phyloP scores from a whole-genome alignment of 805 yeast species.

The Starmerella ratchasimensis region DNA sequence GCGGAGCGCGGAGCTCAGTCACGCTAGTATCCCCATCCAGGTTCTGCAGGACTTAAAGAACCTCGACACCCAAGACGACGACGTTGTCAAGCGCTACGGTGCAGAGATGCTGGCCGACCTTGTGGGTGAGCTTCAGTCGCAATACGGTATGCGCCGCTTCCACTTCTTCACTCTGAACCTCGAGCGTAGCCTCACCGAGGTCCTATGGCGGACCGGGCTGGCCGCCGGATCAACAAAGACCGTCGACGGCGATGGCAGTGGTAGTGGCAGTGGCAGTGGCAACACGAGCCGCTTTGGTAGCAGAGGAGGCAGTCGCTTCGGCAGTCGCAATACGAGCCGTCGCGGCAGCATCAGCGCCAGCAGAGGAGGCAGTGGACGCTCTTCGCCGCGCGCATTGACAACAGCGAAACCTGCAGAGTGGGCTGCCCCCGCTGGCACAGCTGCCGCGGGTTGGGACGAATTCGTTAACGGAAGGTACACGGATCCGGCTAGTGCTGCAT shows the following conservation, averaged over 20 bases:
- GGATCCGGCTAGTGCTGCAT: conserved; percentile 90
- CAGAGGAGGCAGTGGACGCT: conserved; percentile 4
- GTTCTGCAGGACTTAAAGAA: conserved; percentile 51
- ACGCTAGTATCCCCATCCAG: conserved; percentile 60
- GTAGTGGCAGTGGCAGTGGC: neutral
- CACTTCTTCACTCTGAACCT: conserved; percentile 88
- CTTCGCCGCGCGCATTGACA: conserved; percentile 25
- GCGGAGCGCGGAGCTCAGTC: conserved; percentile 89
- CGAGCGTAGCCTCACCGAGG: conserved; percentile 82
- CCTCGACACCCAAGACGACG: conserved; percentile 77
- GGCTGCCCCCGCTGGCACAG: too few species aligned
- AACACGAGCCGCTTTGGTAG: neutral
- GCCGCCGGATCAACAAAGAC: conserved; percentile 5
- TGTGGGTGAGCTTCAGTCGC: conserved; percentile 53
- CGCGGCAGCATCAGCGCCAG: neutral
- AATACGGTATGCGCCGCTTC: conserved; percentile 57
- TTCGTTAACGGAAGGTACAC: conserved; percentile 93
- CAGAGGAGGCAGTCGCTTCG: neutral
- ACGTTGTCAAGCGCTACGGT: conserved; percentile 74
- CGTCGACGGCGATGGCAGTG: neutral
- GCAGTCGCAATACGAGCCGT: neutral
- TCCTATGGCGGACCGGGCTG: conserved; percentile 49
- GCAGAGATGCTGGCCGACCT: conserved; percentile 64
- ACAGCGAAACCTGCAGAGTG: neutral
- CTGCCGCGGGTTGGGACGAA: conserved; percentile 82